Conservation (phyloP, 345 rosid species). For the Eucalyptus erythrocorys region DNA sequence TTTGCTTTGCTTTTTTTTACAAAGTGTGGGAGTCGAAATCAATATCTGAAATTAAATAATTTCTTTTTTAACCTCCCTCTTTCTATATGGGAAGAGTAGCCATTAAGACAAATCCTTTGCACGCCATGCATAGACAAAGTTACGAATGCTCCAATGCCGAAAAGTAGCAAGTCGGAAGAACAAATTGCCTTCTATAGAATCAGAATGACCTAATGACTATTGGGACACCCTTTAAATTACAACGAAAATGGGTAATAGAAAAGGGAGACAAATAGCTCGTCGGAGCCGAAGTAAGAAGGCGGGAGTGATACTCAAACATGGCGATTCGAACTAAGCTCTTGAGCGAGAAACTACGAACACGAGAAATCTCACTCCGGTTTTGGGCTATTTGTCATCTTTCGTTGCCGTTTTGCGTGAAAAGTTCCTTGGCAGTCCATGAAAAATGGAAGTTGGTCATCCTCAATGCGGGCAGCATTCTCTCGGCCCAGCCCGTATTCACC, state of each 20-base stretch:
- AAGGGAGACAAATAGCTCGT: not conserved
- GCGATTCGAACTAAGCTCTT: not conserved
- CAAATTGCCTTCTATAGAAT: not conserved
- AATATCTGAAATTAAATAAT: no score
- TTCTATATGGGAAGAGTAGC: no score
- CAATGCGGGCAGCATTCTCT: not conserved
- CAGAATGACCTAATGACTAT: no score
- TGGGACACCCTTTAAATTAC: not conserved
- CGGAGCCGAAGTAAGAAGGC: not conserved
- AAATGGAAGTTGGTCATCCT: not conserved
- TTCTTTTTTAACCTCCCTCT: fast-evolving
- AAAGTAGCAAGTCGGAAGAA: fast-evolving
- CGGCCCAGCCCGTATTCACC: not conserved
- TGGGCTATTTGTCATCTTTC: not conserved
- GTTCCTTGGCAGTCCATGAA: not conserved
- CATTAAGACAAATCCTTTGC: fast-evolving
- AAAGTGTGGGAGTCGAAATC: fast-evolving
- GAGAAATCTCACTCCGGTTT: not conserved
- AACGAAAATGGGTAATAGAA: not conserved
- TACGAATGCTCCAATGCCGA: fast-evolving
- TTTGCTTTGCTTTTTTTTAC: fast-evolving
- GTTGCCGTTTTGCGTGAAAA: fast-evolving
- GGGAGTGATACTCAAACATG: not conserved
- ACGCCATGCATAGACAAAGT: fast-evolving
- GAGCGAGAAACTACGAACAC: not conserved